Base-by-base conservation (phyloP, 768 basidiomycete species). In the Serendipita sp. region DNA sequence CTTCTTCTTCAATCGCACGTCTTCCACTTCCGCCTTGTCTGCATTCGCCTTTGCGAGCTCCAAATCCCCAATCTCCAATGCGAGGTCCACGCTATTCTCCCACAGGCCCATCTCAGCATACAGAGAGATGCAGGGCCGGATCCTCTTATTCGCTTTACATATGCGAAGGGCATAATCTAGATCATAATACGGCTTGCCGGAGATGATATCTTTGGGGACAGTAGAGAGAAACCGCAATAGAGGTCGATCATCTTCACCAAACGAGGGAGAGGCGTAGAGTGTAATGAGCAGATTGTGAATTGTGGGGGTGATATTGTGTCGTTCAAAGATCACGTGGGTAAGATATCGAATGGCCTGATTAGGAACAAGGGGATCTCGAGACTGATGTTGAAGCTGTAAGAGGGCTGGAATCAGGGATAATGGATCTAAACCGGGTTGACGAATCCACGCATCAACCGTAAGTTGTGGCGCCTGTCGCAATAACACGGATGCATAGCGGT, bases 51-150 rank as follows among this genome's bases (percentile, higher is more conserved):
- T 96, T 5, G 96, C 96, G 30, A 98, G 77, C 68, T 98, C 96
- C 65, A 99, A 73, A 71, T 99, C 96, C 3, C 93, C 95, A 72
- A 92, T 92, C 73, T 90, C 85, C 60, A 99, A 76, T 0, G 96
- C 95, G 51, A 98, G 78, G 73, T 98, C 94, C 45, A 99, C 95
- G 66, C 89, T 91, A 69, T 90, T 92, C 76, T 98, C 96, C 79
- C 88, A 97, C 47, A 97, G 77, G 2, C 92, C 94, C 92, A 99
- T 93, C 76, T 95, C 91, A 5, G 92, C 88, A 75, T 98, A 99
- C 58, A 99, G 93, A 70, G 91, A 88, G 44, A 98, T 92, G 73
- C 94, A 98, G 5, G 94, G 84, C 69, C 91, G 90, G 13, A 83
- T 88, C 46, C 89, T 78, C 7, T 84, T 82, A 44, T 86, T 79